Percentiles rank a stretch among this genome's conserved stretches.
These are phyloP conservation scores for Colletotrichum filicis DNA, from an alignment of 2,329 filamentous ascomycete genomes.

Conservation along the genomic window DNA sequence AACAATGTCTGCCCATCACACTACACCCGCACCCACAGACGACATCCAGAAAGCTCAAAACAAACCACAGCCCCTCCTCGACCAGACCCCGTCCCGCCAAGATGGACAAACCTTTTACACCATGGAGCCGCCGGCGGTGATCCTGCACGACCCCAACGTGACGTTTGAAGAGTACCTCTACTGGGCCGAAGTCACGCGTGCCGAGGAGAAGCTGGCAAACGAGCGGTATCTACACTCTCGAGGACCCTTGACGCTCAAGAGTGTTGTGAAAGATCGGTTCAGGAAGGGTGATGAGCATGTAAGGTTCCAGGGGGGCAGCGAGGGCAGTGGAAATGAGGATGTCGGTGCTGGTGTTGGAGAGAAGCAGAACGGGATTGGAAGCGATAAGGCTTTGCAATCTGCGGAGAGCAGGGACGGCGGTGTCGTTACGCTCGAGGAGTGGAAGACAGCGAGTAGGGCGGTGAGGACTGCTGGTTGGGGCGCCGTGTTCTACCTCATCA, in stretches of 20 bases:
- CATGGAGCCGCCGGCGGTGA: background rate
- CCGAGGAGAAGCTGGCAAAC: constrained; percentile 35
- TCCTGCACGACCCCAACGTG: constrained; percentile 38
- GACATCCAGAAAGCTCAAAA: background rate
- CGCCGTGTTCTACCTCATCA: constrained; percentile 60
- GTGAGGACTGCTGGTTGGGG: constrained; percentile 58
- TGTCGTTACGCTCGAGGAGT: constrained; percentile 49
- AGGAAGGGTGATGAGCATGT: constrained; percentile 33
- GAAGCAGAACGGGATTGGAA: background rate
- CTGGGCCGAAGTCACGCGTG: constrained; percentile 40
- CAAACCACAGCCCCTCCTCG: background rate
- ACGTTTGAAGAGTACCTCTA: constrained; percentile 42
- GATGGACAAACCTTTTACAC: background rate
- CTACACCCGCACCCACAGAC: constrained; percentile 16
- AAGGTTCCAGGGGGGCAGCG: constrained; percentile 5
- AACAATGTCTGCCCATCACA: constrained; percentile 8
- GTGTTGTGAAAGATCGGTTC: constrained; percentile 35
- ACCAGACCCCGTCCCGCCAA: background rate
- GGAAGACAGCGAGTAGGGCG: constrained; percentile 57
- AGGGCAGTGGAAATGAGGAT: background rate
- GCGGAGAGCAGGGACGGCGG: background rate
- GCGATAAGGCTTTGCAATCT: constrained; percentile 7
- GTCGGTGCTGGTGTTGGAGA: background rate
- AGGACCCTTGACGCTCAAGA: constrained; percentile 31
- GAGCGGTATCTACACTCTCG: constrained; percentile 25